Conservation (phyloP, 2,329 filamentous ascomycete species). For the Nemania sp. region DNA sequence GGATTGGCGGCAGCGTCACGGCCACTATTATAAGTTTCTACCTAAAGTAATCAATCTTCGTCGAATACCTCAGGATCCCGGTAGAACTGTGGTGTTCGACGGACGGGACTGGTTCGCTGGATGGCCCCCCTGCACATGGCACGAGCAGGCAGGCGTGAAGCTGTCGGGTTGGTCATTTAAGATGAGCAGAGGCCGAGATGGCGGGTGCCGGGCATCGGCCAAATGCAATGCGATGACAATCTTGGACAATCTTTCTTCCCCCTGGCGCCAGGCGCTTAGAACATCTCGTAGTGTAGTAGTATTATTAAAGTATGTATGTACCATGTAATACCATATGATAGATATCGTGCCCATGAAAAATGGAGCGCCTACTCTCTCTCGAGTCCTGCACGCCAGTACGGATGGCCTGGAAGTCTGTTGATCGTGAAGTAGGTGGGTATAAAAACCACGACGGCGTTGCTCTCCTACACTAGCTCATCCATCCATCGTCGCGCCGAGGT, state of each 20-base stretch:
- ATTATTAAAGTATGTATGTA: no score
- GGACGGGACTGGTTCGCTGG: conserved; percentile 8
- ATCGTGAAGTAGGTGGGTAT: no score
- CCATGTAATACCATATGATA: no score
- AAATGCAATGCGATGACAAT: conserved; percentile 14
- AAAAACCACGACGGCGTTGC: no score
- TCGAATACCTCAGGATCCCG: conserved; percentile 2
- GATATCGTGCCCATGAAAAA: no score
- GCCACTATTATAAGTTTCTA: not conserved
- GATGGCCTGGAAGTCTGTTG: no score
- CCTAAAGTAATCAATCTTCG: conserved; percentile 9
- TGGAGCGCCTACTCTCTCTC: no score
- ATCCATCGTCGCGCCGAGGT: conserved; percentile 14
- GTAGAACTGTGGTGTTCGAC: conserved; percentile 8
- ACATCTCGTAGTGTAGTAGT: conserved; percentile 18
- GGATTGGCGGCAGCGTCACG: not conserved
- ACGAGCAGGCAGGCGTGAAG: conserved; percentile 1
- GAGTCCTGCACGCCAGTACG: no score
- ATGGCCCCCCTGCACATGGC: conserved; percentile 21
- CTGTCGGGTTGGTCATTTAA: conserved; percentile 16
- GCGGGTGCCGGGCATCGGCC: conserved; percentile 14
- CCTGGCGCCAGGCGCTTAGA: conserved; percentile 13
- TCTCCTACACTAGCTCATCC: not conserved
- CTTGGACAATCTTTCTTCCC: conserved; percentile 2
- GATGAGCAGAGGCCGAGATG: not conserved